Evolutionary conservation across 768 basidiomycete species (phyloP), one percentile per base, ranked within the genome.

Genomic region (Pleurotus tuoliensis): DNA sequence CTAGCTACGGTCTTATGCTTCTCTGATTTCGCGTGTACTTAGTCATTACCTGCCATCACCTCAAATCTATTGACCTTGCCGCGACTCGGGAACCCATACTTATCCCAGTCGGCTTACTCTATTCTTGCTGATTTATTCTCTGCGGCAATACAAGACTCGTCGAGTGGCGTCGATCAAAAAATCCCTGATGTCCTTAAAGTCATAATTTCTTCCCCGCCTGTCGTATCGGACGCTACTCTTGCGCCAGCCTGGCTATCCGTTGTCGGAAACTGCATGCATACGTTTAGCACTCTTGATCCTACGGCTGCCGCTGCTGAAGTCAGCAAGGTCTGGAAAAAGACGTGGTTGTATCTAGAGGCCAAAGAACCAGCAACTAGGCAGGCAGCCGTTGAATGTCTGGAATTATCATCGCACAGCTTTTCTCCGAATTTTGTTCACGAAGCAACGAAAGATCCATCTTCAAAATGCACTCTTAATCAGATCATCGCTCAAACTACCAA

Each of bases 31-130:
- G 16, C n/a, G 20, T 34, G n/a, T 55, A 20, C 30, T 5, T n/a
- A 98, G 94, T 79, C 84, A 37, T 78, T 95, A 34, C 82, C 91
- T 9, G 60, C 76, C 4, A 81, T 97, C 49, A 86, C 86, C 18
- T 77, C 81, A 16, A 73, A 83, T 18, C 82, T 98, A 24, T 83
- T 98, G 5, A 76, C 82, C 20, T 83, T 98, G 30, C 94, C 96
- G 16, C 88, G 92, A 56, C 79, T 96, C 6, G 90, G 89, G 39
- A 94, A 92, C 62, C 83, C 90, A 18, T 97, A 94, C 69, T 80
- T 99, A 43, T 89, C 95, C 1, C 88, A 94, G 69, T 84, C 91
- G 12, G 80, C 90, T 27, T 98, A 95, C 68, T 86, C 89, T 39
- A 81, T 95, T 47, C 79, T 99, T 60, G 86, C 94, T 30, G 87